Percentiles rank a stretch among this genome's conserved stretches.
phyloP scores from a whole-genome alignment of 2,329 filamentous ascomycete species.

The Beauveria bassiana region DNA sequence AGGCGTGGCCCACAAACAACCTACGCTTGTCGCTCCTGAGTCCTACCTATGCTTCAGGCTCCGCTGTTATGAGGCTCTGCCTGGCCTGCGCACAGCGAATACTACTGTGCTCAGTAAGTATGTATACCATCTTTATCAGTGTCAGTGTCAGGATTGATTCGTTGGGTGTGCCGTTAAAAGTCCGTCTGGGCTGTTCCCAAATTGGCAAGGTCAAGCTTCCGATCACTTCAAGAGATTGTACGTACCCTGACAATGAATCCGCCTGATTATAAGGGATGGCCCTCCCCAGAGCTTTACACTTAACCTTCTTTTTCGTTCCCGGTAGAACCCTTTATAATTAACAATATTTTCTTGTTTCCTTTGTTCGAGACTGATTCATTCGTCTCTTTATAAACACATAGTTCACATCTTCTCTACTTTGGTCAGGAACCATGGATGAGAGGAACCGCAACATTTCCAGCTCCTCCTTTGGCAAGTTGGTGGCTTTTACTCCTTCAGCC shows the following conservation, averaged over 20 bases:
- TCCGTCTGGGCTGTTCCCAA: not conserved
- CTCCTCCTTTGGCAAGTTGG: not conserved
- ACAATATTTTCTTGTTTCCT: not conserved
- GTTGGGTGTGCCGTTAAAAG: not conserved
- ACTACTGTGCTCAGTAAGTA: not conserved
- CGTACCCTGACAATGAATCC: not conserved
- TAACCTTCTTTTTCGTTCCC: not conserved
- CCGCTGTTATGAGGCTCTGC: not conserved
- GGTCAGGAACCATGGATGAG: conserved; percentile 5
- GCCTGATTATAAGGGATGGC: not conserved
- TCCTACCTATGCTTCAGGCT: not conserved
- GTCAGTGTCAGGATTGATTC: not conserved
- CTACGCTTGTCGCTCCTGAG: not conserved
- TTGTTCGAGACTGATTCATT: not conserved
- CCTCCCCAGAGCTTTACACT: not conserved
- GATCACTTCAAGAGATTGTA: not conserved
- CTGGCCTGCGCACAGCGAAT: not conserved
- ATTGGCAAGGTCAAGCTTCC: not conserved
- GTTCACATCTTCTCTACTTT: not conserved
- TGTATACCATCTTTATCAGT: not conserved
- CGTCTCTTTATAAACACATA: not conserved
- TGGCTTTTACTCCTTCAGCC: not conserved
- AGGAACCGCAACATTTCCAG: not conserved
- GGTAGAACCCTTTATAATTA: not conserved
- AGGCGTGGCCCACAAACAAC: not conserved